Conservation (phyloP, 306 rosid genomes). For the Rosa chinensis region DNA sequence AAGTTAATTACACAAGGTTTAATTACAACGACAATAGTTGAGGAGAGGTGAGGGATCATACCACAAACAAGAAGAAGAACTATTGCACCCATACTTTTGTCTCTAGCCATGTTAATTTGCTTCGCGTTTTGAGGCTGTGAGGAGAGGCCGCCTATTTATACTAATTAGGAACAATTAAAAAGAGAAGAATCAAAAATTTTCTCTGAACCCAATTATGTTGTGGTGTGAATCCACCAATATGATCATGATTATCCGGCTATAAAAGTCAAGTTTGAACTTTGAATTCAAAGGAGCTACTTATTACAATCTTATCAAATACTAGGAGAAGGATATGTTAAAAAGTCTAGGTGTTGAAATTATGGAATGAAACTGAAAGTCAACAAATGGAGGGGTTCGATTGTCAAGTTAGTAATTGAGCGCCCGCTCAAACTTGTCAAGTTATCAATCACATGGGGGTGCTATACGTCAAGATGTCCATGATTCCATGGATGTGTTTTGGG, state of each 20-base stretch:
- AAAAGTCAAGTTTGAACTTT: neutral
- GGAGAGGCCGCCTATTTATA: neutral
- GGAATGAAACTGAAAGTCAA: neutral
- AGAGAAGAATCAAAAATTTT: neutral
- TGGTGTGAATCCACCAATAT: neutral
- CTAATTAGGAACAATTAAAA: neutral
- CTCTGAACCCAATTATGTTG: neutral
- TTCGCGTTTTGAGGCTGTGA: neutral
- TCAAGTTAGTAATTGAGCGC: neutral
- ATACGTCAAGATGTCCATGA: too few relatives aligned
- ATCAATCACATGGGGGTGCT: too few relatives aligned
- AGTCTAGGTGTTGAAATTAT: neutral
- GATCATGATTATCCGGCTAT: neutral
- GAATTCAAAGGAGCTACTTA: neutral
- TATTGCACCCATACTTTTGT: neutral
- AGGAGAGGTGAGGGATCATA: neutral
- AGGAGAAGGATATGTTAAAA: neutral
- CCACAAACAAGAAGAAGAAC: constrained; percentile 10
- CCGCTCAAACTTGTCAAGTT: neutral
- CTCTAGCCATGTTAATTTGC: neutral
- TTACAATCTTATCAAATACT: neutral
- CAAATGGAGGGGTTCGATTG: neutral
- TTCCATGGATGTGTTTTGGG: too few relatives aligned
- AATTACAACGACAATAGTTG: neutral
- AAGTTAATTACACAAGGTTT: neutral